Evolutionary conservation across 371 early-diverging fungal species (phyloP).

Genomic region (Coemansia sp.): DNA sequence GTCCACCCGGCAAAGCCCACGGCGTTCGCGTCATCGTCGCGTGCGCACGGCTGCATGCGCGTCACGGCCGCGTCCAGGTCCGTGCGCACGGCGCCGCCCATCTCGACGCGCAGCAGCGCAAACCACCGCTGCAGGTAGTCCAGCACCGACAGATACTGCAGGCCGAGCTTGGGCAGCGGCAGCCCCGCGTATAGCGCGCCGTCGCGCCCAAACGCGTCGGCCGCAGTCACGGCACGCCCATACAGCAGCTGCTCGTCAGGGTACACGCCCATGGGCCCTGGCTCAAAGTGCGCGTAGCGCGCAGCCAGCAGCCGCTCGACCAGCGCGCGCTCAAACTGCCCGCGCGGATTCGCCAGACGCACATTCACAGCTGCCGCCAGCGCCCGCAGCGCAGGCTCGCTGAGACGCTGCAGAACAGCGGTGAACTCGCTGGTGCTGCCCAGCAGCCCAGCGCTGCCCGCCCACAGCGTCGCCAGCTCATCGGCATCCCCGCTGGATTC

Average conservation of each 20-base stretch:
- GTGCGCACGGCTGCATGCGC: slow-evolving; percentile 70
- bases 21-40: background rate
- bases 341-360: slow-evolving; percentile 8
- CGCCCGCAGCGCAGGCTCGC: background rate
- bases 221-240: slow-evolving; percentile 36
- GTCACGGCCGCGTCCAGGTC: slow-evolving; percentile 86
- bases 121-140: slow-evolving; percentile 90
- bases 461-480: slow-evolving; percentile 21
- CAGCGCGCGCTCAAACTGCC: slow-evolving; percentile 42
- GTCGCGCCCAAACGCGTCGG: slow-evolving; percentile 11
- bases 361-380: slow-evolving; percentile 20
- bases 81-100: slow-evolving; percentile 77
- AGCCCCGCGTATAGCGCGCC: slow-evolving; percentile 38
- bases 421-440: background rate
- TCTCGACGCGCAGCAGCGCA: slow-evolving; percentile 78
- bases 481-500: slow-evolving; percentile 16
- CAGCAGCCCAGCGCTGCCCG: too few species aligned
- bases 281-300: slow-evolving; percentile 60
- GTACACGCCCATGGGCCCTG: slow-evolving; percentile 61
- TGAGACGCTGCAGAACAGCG: slow-evolving; percentile 52
- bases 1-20: slow-evolving; percentile 87
- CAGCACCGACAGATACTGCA: slow-evolving; percentile 89
- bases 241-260: slow-evolving; percentile 73
- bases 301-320: slow-evolving; percentile 53
- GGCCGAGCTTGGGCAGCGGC: slow-evolving; percentile 84